Base-by-base conservation (phyloP, 768 basidiomycete species). In the Brasilioporus rufonigricans region DNA sequence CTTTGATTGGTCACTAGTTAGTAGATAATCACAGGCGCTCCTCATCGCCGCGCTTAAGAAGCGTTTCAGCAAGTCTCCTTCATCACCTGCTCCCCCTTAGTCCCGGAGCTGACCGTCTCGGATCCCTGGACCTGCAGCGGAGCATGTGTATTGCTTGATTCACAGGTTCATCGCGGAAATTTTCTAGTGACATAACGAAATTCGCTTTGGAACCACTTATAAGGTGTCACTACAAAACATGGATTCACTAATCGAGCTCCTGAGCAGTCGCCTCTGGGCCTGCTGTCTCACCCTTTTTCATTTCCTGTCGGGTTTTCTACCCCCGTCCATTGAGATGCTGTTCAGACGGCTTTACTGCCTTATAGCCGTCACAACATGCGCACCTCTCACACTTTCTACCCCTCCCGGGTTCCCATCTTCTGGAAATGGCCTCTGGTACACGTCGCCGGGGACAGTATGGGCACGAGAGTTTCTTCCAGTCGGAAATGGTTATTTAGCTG, bases 371-470 rank as follows among this genome's bases (percentile, higher is more conserved):
- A 44, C 66, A 23, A 61, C 60, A 13, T 71, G 66, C 23, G 35
- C 54, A 13, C 60, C 54, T 40, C 46, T 59, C 55, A 44, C 55
- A 5, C 32, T 27, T 38, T 59, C 71, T 31, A 56, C 66, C 5
- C 78, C 78, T 29, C 50, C 67, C 23, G 78, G 75, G n/a, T 87
- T 90, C 62, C 88, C 88, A 0, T 58, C 71, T 4, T 83, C 85
- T 13, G 88, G 88, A n/a, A 89, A 90, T 69, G 87, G 82, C 7
- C 73, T 90, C 27, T 90, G 88, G 88, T 90, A 84, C 59, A 79
- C 71, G 4, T 53, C 75, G 16, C 77, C 81, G 0, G 84, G 80
- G 2, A 65, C 65, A 0, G 65, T 76, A 19, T 90, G 88, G 88
- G 69, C 76, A 0, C 74, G 75, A 43, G 79, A 86, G 41, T 84